phyloP scores from a whole-genome alignment of 2,329 filamentous ascomycete species.

The Myotisia sp. region DNA sequence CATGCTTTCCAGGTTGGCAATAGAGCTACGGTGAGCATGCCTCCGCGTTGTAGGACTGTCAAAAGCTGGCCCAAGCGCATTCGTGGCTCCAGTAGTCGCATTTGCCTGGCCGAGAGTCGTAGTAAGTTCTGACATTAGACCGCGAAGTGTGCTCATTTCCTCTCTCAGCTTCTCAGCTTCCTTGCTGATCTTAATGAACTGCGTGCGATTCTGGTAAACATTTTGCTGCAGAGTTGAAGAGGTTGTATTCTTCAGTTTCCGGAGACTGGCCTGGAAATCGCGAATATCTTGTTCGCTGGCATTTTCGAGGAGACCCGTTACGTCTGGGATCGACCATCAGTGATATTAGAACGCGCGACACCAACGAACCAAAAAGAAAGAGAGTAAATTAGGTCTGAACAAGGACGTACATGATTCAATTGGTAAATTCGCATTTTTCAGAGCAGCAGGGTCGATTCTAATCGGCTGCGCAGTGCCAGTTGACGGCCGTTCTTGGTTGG shows the following conservation, averaged over 20 bases:
- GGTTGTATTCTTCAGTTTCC: constrained; percentile 62
- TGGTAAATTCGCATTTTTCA: constrained; percentile 65
- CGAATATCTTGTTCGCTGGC: constrained; percentile 77
- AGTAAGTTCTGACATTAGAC: constrained; percentile 86
- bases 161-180: constrained; percentile 95
- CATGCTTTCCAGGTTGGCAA: constrained; percentile 57
- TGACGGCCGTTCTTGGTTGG: constrained; percentile 21
- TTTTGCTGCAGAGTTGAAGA: constrained; percentile 81
- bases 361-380: not conserved
- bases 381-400: not conserved
- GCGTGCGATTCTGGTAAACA: constrained; percentile 89
- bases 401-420: constrained; percentile 64
- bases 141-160: constrained; percentile 82
- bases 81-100: constrained; percentile 37
- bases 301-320: constrained; percentile 57
- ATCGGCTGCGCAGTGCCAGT: constrained; percentile 46
- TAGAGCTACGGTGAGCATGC: constrained; percentile 74
- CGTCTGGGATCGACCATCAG: constrained; percentile 21
- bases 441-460: constrained; percentile 57
- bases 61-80: constrained; percentile 35
- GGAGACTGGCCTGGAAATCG: constrained; percentile 62
- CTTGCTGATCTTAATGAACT: constrained; percentile 98
- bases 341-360: too few species aligned
- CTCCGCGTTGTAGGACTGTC: constrained; percentile 40
- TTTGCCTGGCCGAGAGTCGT: constrained; percentile 42